These are phyloP conservation scores for Brassica napus DNA, from an alignment of 345 rosid genomes.

Conservation along the genomic window Da-Ae NC_063444.1:5721501-5722000, in stretches of 20 bases:
- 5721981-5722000: neutral
- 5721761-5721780: neutral
- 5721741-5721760: neutral
- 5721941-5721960: neutral
- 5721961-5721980: neutral
- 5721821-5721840: conserved; percentile 36
- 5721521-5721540: neutral
- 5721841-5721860: conserved; percentile 16
- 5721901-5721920: neutral
- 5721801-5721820: neutral
- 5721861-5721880: conserved; percentile 11
- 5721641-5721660: neutral
- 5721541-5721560: conserved; percentile 18
- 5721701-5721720: neutral
- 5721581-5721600: conserved; percentile 30
- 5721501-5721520: neutral
- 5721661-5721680: neutral
- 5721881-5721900: conserved; percentile 25
- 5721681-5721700: neutral
- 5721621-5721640: neutral
- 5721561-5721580: conserved; percentile 12
- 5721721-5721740: neutral
- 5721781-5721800: neutral
- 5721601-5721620: neutral
- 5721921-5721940: neutral